Conservation (phyloP, 1,139 yeast species). For the Eremothecium cymbalariae region DNA sequence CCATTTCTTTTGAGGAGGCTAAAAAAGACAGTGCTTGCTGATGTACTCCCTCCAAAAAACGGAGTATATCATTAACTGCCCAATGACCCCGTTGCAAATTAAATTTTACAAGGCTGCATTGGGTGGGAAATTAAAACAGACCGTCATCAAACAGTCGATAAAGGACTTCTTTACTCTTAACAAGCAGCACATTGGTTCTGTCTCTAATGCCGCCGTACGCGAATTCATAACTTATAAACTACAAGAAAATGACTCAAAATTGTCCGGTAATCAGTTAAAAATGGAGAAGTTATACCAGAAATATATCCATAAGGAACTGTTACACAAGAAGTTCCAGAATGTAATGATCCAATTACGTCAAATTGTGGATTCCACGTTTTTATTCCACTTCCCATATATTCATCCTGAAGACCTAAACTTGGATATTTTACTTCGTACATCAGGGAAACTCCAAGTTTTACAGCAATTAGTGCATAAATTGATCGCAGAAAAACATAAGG, state of each 20-base stretch:
- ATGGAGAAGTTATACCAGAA: slow-evolving; percentile 27
- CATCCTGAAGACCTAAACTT: slow-evolving; percentile 34
- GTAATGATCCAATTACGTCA: slow-evolving; percentile 75
- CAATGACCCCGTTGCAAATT: slow-evolving; percentile 55
- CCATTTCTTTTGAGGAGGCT: slow-evolving; percentile 81
- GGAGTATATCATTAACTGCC: slow-evolving; percentile 74
- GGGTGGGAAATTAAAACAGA: slow-evolving; percentile 37
- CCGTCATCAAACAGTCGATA: slow-evolving; percentile 40
- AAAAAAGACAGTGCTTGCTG: slow-evolving; percentile 59
- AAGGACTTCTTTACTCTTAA: slow-evolving; percentile 37
- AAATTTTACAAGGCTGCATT: slow-evolving; percentile 57
- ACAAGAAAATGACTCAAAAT: slow-evolving; percentile 10
- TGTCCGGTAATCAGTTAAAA: slow-evolving; percentile 13
- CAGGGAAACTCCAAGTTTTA: slow-evolving; percentile 65
- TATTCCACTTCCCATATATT: slow-evolving; percentile 74
- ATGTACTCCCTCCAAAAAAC: slow-evolving; percentile 72
- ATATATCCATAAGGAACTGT: slow-evolving; percentile 30
- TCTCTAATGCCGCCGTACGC: slow-evolving; percentile 35
- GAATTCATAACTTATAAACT: slow-evolving; percentile 33
- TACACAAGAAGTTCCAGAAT: slow-evolving; percentile 48
- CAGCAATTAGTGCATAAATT: slow-evolving; percentile 53
- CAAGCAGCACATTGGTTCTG: slow-evolving; percentile 33
- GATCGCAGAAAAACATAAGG: slow-evolving; percentile 48
- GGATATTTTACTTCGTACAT: slow-evolving; percentile 39
- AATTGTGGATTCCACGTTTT: slow-evolving; percentile 77